phyloP scores from a whole-genome alignment of 768 basidiomycete genomes.

The Lentinula guzmanii region DNA sequence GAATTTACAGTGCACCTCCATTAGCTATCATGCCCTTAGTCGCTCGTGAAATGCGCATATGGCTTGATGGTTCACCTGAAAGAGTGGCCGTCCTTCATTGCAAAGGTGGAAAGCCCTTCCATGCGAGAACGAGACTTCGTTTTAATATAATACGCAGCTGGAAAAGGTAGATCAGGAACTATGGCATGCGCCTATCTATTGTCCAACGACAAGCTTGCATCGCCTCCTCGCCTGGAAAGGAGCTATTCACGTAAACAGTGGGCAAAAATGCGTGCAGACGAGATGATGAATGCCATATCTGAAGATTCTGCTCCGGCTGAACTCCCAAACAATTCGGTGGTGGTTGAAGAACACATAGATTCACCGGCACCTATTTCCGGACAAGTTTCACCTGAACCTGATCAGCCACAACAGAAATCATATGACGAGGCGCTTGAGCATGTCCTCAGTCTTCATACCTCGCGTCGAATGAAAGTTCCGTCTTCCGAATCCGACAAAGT shows the following conservation, averaged over 20 bases:
- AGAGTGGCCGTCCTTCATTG: slow-evolving; percentile 81
- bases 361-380: slow-evolving; percentile 8
- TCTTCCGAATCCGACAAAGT: slow-evolving; percentile 23
- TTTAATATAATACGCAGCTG: slow-evolving; percentile 37
- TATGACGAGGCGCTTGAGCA: slow-evolving; percentile 39
- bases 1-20: slow-evolving; percentile 58
- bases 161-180: slow-evolving; percentile 83
- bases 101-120: slow-evolving; percentile 48
- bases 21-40: slow-evolving; percentile 67
- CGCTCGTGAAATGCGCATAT: slow-evolving; percentile 66
- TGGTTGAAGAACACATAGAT: neutral
- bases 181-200: slow-evolving; percentile 82
- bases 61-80: slow-evolving; percentile 60
- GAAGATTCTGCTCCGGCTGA: slow-evolving; percentile 25
- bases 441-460: slow-evolving; percentile 65
- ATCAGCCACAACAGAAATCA: slow-evolving; percentile 12
- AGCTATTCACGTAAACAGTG: slow-evolving; percentile 43
- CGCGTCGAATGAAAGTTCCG: slow-evolving; percentile 56
- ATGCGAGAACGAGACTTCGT: neutral
- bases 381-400: neutral
- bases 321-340: neutral
- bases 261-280: slow-evolving; percentile 40
- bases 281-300: slow-evolving; percentile 43
- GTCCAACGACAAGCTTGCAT: slow-evolving; percentile 41
- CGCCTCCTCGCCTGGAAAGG: slow-evolving; percentile 40